phyloP scores from a whole-genome alignment of 805 yeast genomes.

The Nakazawaea ishiwadae region DNA sequence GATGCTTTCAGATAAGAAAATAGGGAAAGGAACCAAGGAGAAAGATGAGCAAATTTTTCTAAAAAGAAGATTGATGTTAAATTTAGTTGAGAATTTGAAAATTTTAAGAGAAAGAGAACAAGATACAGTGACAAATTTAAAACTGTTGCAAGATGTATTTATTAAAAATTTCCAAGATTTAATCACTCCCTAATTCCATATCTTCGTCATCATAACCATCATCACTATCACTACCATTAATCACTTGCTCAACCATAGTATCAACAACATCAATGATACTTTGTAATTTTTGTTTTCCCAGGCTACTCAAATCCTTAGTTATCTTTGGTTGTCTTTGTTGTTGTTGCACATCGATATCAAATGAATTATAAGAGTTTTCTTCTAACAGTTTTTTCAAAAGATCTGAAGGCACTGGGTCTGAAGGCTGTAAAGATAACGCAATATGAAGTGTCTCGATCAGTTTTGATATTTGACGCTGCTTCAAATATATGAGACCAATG shows the following conservation, averaged over 20 bases:
- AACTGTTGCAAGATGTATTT: conserved; percentile 23
- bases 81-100: conserved; percentile 22
- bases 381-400: conserved; percentile 75
- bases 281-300: conserved; percentile 3
- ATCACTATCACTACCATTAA: conserved; percentile 41
- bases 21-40: conserved; percentile 10
- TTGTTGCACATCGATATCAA: conserved; percentile 21
- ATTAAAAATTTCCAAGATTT: conserved; percentile 13
- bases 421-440: conserved; percentile 73
- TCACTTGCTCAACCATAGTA: conserved; percentile 38
- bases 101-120: conserved; percentile 15
- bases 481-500: conserved; percentile 77
- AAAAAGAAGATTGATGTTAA: conserved; percentile 12
- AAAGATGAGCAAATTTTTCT: neutral
- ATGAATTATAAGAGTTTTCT: conserved; percentile 32
- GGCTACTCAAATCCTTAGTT: neutral
- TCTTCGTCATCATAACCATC: conserved; percentile 53
- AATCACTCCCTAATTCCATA: conserved; percentile 61
- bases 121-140: conserved; percentile 16
- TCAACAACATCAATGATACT: conserved; percentile 34
- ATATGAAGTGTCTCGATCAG: conserved; percentile 78
- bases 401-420: conserved; percentile 82
- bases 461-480: conserved; percentile 53
- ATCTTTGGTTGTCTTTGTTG: neutral
- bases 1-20: conserved; percentile 10